phyloP scores from a whole-genome alignment of 2,329 filamentous ascomycete species.

The Blastomyces emzantsi region DNA sequence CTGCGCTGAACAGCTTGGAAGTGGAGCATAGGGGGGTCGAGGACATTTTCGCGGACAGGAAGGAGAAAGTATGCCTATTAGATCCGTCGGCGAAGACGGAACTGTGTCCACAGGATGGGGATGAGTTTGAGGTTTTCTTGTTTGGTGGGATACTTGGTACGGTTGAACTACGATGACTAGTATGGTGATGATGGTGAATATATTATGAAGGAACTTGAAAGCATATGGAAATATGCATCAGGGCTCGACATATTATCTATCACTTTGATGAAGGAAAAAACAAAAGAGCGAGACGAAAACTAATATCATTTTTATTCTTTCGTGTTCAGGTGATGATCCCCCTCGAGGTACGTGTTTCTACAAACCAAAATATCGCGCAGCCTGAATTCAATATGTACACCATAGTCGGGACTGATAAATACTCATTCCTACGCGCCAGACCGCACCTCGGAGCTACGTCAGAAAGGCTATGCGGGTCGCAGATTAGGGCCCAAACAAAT shows the following conservation, averaged over 20 bases:
- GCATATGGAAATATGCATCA: neutral
- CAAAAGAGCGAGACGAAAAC: neutral
- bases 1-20: constrained; percentile 52
- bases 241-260: neutral
- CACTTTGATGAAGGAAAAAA: neutral
- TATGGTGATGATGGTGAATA: neutral
- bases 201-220: neutral
- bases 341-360: constrained; percentile 60
- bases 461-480: constrained; percentile 83
- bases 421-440: constrained; percentile 44
- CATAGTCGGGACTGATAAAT: neutral
- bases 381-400: neutral
- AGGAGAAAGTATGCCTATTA: constrained; percentile 73
- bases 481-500: constrained; percentile 89
- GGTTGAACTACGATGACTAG: constrained; percentile 16
- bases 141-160: constrained; percentile 93
- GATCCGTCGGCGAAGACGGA: constrained; percentile 79
- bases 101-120: constrained; percentile 71
- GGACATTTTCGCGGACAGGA: constrained; percentile 63
- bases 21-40: constrained; percentile 74
- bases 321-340: constrained; percentile 69
- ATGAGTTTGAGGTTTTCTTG: constrained; percentile 78
- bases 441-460: constrained; percentile 87
- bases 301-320: neutral
- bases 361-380: constrained; percentile 13